Conservation (phyloP, 108 stramenopile genomes). For the Pseudonitzschia delicatissima region DNA sequence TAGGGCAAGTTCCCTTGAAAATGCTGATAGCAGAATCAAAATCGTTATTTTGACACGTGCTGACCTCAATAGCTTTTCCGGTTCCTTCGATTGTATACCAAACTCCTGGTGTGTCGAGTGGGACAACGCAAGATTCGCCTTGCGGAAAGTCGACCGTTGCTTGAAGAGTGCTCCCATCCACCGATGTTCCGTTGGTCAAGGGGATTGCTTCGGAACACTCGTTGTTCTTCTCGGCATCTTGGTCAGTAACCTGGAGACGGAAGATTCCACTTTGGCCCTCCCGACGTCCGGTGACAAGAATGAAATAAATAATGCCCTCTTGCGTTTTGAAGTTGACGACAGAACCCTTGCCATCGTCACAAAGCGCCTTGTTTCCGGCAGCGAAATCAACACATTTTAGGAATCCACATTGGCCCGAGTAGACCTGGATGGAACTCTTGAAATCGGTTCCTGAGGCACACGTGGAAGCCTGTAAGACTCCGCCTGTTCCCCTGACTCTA, state of each 20-base stretch:
- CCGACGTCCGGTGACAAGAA: conserved; percentile 2
- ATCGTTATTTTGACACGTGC: conserved; percentile 5
- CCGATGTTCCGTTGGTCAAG: neutral
- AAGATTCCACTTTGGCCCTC: neutral
- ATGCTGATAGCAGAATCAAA: conserved; percentile 8
- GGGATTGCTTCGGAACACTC: neutral
- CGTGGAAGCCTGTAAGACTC: neutral
- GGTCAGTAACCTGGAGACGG: neutral
- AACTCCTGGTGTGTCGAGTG: conserved; percentile 8
- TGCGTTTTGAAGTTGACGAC: conserved; percentile 11
- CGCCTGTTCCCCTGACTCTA: neutral
- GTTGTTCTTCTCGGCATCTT: neutral
- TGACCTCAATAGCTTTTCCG: conserved; percentile 1
- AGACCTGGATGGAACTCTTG: conserved; percentile 1
- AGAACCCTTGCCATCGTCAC: neutral
- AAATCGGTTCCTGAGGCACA: neutral
- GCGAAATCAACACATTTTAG: conserved; percentile 2
- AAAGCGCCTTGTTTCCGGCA: neutral
- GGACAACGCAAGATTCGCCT: conserved; percentile 1
- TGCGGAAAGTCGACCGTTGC: conserved; percentile 7
- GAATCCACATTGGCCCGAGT: neutral
- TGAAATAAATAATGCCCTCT: conserved; percentile 1
- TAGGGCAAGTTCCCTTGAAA: neutral
- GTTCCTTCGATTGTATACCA: conserved; percentile 5
- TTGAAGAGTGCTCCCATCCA: neutral